Percentiles rank a stretch among this genome's conserved stretches.
Conservation (phyloP, 1,284 basidiomycete species). For the Sanghuangporus sanghuang region DNA sequence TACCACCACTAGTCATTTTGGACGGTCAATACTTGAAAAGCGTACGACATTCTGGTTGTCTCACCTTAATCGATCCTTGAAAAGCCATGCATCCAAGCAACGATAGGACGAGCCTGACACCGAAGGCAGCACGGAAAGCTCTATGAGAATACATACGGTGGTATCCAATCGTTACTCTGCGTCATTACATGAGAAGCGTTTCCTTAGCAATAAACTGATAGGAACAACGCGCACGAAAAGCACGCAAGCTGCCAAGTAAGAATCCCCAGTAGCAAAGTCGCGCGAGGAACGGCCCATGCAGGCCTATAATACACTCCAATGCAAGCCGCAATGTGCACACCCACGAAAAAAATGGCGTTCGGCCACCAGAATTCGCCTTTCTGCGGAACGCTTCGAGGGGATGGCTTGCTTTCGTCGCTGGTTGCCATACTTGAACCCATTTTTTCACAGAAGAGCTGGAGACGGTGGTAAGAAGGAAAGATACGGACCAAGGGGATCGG, state of each 20-base stretch:
- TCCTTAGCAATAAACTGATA: neutral
- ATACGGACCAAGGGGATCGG: neutral
- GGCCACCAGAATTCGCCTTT: constrained; percentile 54
- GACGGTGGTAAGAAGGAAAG: neutral
- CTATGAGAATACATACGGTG: constrained; percentile 74
- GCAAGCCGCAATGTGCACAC: constrained; percentile 54
- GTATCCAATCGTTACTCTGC: constrained; percentile 69
- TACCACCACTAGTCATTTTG: constrained; percentile 40
- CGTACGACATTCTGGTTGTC: neutral
- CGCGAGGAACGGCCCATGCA: constrained; percentile 36
- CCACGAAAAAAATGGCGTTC: constrained; percentile 64
- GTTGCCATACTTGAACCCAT: neutral
- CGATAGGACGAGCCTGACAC: constrained; percentile 54
- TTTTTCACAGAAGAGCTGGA: neutral
- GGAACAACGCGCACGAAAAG: constrained; percentile 49
- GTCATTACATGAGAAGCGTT: neutral
- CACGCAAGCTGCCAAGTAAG: constrained; percentile 65
- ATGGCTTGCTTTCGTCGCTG: neutral
- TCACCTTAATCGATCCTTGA: constrained; percentile 56
- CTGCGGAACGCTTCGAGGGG: neutral
- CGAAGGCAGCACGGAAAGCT: constrained; percentile 55
- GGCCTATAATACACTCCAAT: constrained; percentile 50
- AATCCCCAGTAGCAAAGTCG: constrained; percentile 49
- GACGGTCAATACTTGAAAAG: neutral
- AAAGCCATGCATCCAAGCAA: constrained; percentile 66